phyloP scores from a whole-genome alignment of 352 stramenopile genomes.

The Peronospora destructor region DNA sequence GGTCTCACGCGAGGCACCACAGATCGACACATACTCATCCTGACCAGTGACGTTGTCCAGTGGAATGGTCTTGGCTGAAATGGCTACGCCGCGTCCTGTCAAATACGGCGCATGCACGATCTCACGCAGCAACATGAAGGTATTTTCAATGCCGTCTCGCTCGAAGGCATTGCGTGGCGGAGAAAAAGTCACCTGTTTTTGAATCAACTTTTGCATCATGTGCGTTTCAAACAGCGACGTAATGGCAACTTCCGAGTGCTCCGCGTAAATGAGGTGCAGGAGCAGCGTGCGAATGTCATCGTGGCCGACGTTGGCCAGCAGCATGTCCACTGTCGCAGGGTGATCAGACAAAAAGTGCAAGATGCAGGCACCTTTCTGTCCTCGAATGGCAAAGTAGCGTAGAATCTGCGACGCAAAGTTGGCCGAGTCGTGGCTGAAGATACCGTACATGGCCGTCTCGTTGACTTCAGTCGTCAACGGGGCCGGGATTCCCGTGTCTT shows the following conservation, averaged over 20 bases:
- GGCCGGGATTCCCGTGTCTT: conserved; percentile 32
- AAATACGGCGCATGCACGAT: conserved; percentile 82
- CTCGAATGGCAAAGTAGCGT: conserved; percentile 72
- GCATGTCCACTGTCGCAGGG: conserved; percentile 51
- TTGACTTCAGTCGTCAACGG: conserved; percentile 34
- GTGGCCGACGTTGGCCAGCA: conserved; percentile 75
- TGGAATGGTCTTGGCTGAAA: conserved; percentile 83
- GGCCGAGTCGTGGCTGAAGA: conserved; percentile 71
- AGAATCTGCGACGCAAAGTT: conserved; percentile 78
- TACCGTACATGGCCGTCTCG: conserved; percentile 44
- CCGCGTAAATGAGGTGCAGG: conserved; percentile 76
- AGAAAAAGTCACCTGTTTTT: conserved; percentile 67
- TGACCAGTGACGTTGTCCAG: conserved; percentile 81
- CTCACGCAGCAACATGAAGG: conserved; percentile 67
- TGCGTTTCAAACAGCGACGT: conserved; percentile 60
- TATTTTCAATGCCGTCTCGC: conserved; percentile 76
- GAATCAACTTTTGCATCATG: conserved; percentile 70
- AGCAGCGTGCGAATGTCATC: conserved; percentile 74
- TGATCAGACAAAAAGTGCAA: conserved; percentile 59
- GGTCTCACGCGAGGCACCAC: conserved; percentile 71
- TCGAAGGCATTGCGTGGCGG: conserved; percentile 67
- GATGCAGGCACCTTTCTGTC: conserved; percentile 72
- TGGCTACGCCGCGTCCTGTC: conserved; percentile 67
- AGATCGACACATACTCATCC: conserved; percentile 85
- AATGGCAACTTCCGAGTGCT: conserved; percentile 75